phyloP scores from a whole-genome alignment of 495 filamentous ascomycete genomes.

The Friedmanniomyces endolithicus region DNA sequence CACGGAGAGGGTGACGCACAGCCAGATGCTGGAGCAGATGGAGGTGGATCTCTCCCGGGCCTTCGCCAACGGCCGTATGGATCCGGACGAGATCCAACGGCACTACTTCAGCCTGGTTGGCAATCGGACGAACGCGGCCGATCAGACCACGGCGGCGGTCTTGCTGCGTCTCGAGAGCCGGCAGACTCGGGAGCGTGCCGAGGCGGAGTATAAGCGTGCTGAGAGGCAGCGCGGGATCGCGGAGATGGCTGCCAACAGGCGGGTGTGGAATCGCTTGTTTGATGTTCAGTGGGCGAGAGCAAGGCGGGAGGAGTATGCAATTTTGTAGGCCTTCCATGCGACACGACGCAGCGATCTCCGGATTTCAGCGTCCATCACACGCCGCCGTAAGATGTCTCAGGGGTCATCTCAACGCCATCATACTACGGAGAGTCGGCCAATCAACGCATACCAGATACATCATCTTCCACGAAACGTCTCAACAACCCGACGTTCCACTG shows the following conservation, averaged over 20 bases:
- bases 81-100: not conserved
- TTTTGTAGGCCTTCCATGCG: no score
- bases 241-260: not conserved
- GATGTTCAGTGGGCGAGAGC: no score
- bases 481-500: constrained; percentile 28
- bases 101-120: not conserved
- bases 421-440: no score
- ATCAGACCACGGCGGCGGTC: not conserved
- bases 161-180: not conserved
- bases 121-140: not conserved
- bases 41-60: not conserved
- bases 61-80: not conserved
- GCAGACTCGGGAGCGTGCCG: not conserved
- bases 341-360: no score
- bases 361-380: no score
- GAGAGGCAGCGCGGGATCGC: not conserved
- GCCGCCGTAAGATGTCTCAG: no score
- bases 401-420: no score
- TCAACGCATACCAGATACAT: no score
- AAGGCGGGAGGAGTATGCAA: no score
- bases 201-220: not conserved
- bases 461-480: constrained; percentile 19
- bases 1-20: not conserved
- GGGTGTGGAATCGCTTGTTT: not conserved
- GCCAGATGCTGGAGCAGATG: not conserved